These are phyloP conservation scores for Ilex asprella DNA, from an alignment of 257 asterid species.

Conservation along the genomic window DNA sequence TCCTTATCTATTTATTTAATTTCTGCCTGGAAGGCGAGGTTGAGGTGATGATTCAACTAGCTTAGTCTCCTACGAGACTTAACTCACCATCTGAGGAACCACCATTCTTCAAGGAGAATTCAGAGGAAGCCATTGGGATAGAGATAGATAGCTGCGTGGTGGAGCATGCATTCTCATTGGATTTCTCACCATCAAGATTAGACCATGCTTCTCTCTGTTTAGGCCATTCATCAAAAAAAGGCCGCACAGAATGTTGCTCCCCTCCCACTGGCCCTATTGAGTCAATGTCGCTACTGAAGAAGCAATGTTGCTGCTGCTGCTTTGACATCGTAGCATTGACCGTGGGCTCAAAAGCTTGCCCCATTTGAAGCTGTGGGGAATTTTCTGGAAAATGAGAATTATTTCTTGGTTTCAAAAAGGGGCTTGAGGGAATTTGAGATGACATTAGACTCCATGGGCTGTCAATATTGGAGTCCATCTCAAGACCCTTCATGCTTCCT, in stretches of 20 bases:
- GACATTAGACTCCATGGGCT: slow-evolving; percentile 10
- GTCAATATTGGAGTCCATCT: slow-evolving; percentile 47
- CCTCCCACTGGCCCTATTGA: slow-evolving; percentile 48
- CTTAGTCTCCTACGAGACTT: no score
- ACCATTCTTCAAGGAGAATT: slow-evolving; percentile 46
- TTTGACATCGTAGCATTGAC: slow-evolving; percentile 38
- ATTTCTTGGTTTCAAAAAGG: slow-evolving; percentile 40
- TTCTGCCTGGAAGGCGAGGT: no score
- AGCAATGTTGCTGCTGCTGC: slow-evolving; percentile 63
- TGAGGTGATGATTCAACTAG: no score
- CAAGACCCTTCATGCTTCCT: slow-evolving; percentile 38
- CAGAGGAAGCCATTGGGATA: slow-evolving; percentile 59
- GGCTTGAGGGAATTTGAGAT: slow-evolving; percentile 52
- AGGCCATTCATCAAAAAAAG: slow-evolving; percentile 91
- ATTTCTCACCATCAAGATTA: slow-evolving; percentile 47
- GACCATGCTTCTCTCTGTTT: slow-evolving; percentile 79
- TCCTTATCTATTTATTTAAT: no score
- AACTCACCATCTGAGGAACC: slow-evolving; percentile 62
- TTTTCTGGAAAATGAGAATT: slow-evolving; percentile 40
- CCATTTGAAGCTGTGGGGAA: slow-evolving; percentile 35
- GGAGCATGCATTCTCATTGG: slow-evolving; percentile 51
- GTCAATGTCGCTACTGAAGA: slow-evolving; percentile 48
- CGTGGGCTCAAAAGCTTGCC: slow-evolving; percentile 41
- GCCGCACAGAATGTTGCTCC: slow-evolving; percentile 67
- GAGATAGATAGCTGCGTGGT: slow-evolving; percentile 85